Percentiles rank a stretch among this genome's conserved stretches.
Evolutionary conservation across 192 early-diverging fungal genomes (phyloP).

Genomic region (Coemansia asiatica): DNA sequence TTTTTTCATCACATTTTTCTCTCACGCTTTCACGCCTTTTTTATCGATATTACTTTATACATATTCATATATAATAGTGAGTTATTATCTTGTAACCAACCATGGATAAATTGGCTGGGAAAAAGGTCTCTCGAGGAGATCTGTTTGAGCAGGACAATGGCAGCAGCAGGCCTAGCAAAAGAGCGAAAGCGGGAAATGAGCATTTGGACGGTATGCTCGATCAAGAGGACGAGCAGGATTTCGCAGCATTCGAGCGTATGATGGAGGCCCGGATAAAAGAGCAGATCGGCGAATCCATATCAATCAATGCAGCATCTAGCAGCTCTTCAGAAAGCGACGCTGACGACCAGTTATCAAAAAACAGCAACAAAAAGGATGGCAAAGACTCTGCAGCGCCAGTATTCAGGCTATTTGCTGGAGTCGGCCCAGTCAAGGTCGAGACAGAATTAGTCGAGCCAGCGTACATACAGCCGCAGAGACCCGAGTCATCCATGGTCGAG

Average conservation of each 20-base stretch:
- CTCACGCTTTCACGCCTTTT: too few species aligned
- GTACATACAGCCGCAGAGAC: constrained; percentile 28
- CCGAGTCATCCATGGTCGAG: constrained; percentile 30
- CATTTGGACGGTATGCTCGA: neutral
- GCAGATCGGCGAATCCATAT: neutral
- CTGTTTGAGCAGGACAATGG: constrained; percentile 29
- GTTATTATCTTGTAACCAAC: neutral
- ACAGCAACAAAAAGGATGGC: neutral
- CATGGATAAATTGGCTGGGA: constrained; percentile 19
- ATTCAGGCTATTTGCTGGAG: constrained; percentile 47
- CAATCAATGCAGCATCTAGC: neutral
- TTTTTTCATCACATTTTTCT: neutral
- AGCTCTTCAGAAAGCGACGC: neutral
- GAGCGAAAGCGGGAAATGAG: neutral
- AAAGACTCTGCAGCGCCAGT: constrained; percentile 14
- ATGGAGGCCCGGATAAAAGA: constrained; percentile 36
- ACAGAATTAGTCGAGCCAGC: constrained; percentile 19
- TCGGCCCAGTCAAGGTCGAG: constrained; percentile 39
- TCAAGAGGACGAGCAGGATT: constrained; percentile 26
- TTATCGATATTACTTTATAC: too few species aligned
- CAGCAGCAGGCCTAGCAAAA: neutral
- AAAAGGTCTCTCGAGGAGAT: constrained; percentile 34
- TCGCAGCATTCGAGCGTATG: constrained; percentile 41
- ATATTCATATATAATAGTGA: too few species aligned
- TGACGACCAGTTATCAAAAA: neutral